Percentiles rank a stretch among this genome's conserved stretches.
These are phyloP conservation scores for Phanerochaete sordida DNA, from an alignment of 768 basidiomycete species.

Conservation along the genomic window DNA sequence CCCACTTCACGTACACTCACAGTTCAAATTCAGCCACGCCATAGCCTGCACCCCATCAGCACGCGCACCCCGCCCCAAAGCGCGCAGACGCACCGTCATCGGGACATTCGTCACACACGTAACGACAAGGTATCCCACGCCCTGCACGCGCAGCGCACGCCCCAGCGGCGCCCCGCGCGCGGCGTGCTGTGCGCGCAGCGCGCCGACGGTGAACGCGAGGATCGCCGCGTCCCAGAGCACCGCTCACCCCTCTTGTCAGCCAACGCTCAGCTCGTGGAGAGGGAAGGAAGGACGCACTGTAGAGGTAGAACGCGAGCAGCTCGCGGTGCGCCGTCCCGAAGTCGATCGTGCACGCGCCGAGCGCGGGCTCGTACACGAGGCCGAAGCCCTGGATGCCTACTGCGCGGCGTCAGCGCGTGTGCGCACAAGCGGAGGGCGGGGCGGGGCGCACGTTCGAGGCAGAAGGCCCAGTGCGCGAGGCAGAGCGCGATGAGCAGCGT, in stretches of 20 bases:
- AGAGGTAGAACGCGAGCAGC: constrained; percentile 5
- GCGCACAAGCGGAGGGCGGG: not conserved
- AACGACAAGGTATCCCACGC: constrained; percentile 4
- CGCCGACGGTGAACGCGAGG: constrained; percentile 1
- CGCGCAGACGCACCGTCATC: constrained; percentile 5
- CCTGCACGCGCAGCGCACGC: not conserved
- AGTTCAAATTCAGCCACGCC: constrained; percentile 1
- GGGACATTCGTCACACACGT: constrained; percentile 6
- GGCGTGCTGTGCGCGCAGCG: not conserved
- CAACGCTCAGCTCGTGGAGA: not conserved
- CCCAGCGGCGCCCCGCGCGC: not conserved
- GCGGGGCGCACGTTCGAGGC: not conserved
- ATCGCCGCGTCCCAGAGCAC: not conserved
- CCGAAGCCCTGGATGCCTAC: not conserved
- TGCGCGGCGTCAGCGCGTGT: not conserved
- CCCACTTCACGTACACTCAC: not conserved
- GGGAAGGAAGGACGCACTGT: not conserved
- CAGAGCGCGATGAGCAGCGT: not conserved
- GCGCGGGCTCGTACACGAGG: not conserved
- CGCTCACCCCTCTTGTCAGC: too few relatives aligned
- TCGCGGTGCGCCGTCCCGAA: not conserved
- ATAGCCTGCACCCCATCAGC: not conserved
- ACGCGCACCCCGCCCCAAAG: not conserved
- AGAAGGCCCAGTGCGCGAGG: constrained; percentile 1
- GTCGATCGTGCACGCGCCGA: not conserved